Evolutionary conservation across 139 green algal genomes (phyloP), one percentile per base, ranked within the genome.

Genomic region (Desmodesmus armatus): DNA sequence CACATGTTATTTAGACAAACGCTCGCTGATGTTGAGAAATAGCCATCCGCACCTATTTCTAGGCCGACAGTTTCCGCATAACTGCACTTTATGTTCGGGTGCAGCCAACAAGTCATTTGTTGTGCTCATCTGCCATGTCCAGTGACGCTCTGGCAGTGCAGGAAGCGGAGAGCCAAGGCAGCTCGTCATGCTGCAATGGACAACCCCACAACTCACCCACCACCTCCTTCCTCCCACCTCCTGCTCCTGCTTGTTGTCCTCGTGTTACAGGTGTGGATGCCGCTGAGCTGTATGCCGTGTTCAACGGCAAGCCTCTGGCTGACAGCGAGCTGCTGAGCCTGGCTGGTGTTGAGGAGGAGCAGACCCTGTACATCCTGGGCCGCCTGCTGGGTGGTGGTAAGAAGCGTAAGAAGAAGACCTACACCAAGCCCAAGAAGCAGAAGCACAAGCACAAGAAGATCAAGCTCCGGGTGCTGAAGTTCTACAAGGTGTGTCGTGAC

Each of bases 391-490:
- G 97, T 92, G 97, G 97, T 90, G 97, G 89, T 84, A 99, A 99
- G 96, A 99, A 99, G 96, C 90, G 97, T 86, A 99, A 99, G 94
- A 99, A 99, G 94, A 99, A 99, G 96, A 97, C 92, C 31, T 99
- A 99, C 96, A 99, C 97, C 91, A 99, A 99, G 95, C 97, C 97
- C 87, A 99, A 99, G 96, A 99, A 99, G 97, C 89, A 95, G 87
- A 99, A 99, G 96, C 97, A 99, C 95, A 98, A 98, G 96, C 96
- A 98, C 95, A 98, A 98, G 94, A 98, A 99, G 95, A 94, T 98
- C 78, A 98, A 97, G 91, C 92, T 98, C n/a, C 84, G 92, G 37
- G 91, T 96, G 84, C 92, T 96, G 41, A 95, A 95, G 91, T 94
- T 94, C 88, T 96, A 95, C 91, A 96, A 94, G 89, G 92, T 93